These are phyloP conservation scores for Ophidiomyces ophidiicola DNA, from an alignment of 2,329 filamentous ascomycete genomes.

Conservation along the genomic window DNA sequence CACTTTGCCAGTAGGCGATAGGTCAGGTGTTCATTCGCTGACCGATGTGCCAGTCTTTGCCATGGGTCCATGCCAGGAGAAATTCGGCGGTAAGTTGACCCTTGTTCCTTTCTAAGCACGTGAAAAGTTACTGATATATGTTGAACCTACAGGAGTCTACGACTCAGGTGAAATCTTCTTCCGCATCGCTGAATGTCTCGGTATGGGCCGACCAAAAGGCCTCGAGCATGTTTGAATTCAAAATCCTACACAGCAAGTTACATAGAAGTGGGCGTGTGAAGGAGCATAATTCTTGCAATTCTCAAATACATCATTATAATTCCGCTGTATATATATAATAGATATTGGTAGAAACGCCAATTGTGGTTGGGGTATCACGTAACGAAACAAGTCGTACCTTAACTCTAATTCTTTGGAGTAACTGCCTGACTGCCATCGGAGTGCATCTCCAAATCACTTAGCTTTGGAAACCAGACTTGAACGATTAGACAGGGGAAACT, in stretches of 20 bases:
- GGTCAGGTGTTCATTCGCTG: slow-evolving; percentile 61
- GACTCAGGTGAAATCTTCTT: slow-evolving; percentile 33
- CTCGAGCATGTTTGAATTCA: background rate
- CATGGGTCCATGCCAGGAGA: slow-evolving; percentile 64
- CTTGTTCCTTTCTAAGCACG: background rate
- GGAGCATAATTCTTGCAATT: background rate
- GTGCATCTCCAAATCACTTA: slow-evolving; percentile 9
- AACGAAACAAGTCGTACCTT: no score
- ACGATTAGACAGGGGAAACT: slow-evolving; percentile 18
- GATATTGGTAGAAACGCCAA: background rate
- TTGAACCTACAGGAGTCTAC: slow-evolving; percentile 19
- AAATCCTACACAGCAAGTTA: no score
- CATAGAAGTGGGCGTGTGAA: no score
- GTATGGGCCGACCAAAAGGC: slow-evolving; percentile 16
- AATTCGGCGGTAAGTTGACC: slow-evolving; percentile 49
- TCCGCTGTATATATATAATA: slow-evolving; percentile 1
- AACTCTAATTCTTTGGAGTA: no score
- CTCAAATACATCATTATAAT: background rate
- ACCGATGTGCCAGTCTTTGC: slow-evolving; percentile 71
- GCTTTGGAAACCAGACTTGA: background rate
- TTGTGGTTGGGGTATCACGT: slow-evolving; percentile 1
- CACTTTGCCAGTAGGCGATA: slow-evolving; percentile 51
- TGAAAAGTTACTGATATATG: background rate
- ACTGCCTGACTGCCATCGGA: background rate
- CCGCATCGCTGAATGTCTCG: slow-evolving; percentile 30